These are phyloP conservation scores for Sporothrix euskadiensis DNA, from an alignment of 2,329 filamentous ascomycete species.

Conservation along the genomic window DNA sequence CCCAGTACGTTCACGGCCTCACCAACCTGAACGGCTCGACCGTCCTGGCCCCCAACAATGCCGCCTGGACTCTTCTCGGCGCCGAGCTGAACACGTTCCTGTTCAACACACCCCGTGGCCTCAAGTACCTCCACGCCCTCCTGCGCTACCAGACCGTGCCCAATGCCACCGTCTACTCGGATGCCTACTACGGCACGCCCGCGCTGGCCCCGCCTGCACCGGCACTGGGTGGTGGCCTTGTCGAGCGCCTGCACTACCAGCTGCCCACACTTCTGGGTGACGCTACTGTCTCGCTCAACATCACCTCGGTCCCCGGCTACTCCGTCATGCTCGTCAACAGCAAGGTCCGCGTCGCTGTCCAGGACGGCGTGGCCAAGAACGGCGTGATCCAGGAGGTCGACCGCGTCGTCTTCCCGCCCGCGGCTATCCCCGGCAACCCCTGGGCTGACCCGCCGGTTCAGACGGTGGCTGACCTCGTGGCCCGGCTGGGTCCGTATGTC, in stretches of 20 bases:
- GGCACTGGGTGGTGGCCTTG: constrained; percentile 46
- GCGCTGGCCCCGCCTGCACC: constrained; percentile 28
- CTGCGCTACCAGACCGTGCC: constrained; percentile 77
- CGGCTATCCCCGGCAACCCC: constrained; percentile 6
- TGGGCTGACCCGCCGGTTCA: constrained; percentile 7
- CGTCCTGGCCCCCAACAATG: constrained; percentile 78
- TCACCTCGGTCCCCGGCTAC: constrained; percentile 66
- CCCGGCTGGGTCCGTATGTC: constrained; percentile 28
- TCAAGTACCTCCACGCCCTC: constrained; percentile 74
- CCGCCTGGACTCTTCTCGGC: constrained; percentile 75
- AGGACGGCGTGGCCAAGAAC: constrained; percentile 72
- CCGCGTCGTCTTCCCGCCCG: constrained; percentile 74
- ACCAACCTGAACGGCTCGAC: constrained; percentile 62
- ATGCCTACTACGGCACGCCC: constrained; percentile 66
- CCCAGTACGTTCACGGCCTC: constrained; percentile 58
- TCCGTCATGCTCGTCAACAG: constrained; percentile 75
- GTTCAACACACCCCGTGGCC: constrained; percentile 71
- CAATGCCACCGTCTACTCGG: constrained; percentile 77
- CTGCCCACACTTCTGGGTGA: constrained; percentile 70
- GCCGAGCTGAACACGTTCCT: constrained; percentile 76
- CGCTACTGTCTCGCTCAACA: constrained; percentile 68
- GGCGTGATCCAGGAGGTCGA: constrained; percentile 80
- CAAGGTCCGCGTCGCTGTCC: constrained; percentile 62
- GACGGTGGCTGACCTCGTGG: constrained; percentile 28
- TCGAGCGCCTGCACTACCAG: constrained; percentile 64